phyloP scores from a whole-genome alignment of 2,329 filamentous ascomycete species.

The Sporothrix brunneoviolacea region DNA sequence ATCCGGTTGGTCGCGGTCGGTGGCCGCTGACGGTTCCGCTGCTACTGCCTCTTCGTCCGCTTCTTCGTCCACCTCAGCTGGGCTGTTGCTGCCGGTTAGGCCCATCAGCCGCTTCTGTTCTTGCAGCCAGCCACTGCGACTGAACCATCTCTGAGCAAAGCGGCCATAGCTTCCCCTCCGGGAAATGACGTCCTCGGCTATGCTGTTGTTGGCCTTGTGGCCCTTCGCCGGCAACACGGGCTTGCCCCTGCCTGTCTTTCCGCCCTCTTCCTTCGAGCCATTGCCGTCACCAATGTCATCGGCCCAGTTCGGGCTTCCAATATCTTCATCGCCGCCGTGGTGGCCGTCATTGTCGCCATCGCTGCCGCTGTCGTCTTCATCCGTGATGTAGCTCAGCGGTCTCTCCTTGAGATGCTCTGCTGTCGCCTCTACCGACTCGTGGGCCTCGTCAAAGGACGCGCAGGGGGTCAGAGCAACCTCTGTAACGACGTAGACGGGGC shows the following conservation, averaged over 20 bases:
- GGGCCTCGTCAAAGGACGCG: conserved; percentile 66
- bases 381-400: conserved; percentile 27
- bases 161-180: conserved; percentile 77
- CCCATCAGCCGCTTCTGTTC: conserved; percentile 65
- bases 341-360: conserved; percentile 20
- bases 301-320: conserved; percentile 8
- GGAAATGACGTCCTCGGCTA: conserved; percentile 83
- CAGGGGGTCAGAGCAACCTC: conserved; percentile 89
- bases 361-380: conserved; percentile 35
- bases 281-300: conserved; percentile 13
- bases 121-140: conserved; percentile 70
- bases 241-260: not conserved
- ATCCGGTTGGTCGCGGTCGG: not conserved
- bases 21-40: not conserved
- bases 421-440: conserved; percentile 62
- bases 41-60: conserved; percentile 18
- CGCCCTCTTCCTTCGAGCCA: not conserved
- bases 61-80: conserved; percentile 22
- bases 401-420: conserved; percentile 33
- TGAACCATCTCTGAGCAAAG: conserved; percentile 90
- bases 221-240: not conserved
- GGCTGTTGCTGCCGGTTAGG: conserved; percentile 48
- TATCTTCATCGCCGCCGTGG: conserved; percentile 17
- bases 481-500: conserved; percentile 77
- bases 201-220: conserved; percentile 43